These are phyloP conservation scores for Candida mattraensis DNA, from an alignment of 805 yeast species.

Conservation along the genomic window DNA sequence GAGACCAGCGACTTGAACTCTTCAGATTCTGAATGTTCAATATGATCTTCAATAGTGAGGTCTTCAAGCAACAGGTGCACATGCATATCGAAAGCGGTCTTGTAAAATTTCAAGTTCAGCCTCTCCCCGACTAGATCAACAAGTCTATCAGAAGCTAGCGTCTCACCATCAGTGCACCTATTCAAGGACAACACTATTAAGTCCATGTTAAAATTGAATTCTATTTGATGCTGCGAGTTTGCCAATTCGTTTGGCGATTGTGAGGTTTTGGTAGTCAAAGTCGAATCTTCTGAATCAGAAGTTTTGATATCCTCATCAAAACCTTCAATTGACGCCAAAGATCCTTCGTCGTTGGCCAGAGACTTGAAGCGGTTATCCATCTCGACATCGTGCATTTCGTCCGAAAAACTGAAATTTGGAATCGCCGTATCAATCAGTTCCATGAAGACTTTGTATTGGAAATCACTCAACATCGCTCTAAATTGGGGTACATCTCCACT, in stretches of 20 bases:
- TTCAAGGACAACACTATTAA: slow-evolving; percentile 58
- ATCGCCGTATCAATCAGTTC: slow-evolving; percentile 66
- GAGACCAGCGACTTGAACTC: slow-evolving; percentile 72
- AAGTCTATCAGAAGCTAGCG: slow-evolving; percentile 63
- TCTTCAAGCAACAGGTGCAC: slow-evolving; percentile 65
- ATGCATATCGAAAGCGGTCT: slow-evolving; percentile 59
- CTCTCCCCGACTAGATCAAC: slow-evolving; percentile 72
- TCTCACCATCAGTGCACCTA: slow-evolving; percentile 63
- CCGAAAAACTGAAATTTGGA: slow-evolving; percentile 47
- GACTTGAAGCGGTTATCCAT: slow-evolving; percentile 18
- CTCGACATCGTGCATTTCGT: slow-evolving; percentile 10
- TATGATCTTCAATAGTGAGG: slow-evolving; percentile 70
- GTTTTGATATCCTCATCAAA: slow-evolving; percentile 16
- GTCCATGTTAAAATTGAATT: slow-evolving; percentile 69
- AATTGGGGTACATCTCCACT: slow-evolving; percentile 78
- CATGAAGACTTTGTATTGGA: slow-evolving; percentile 88
- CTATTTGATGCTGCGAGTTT: slow-evolving; percentile 61
- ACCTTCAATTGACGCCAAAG: slow-evolving; percentile 13
- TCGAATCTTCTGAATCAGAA: slow-evolving; percentile 15
- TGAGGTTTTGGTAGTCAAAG: slow-evolving; percentile 7
- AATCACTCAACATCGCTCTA: slow-evolving; percentile 74
- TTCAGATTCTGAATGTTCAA: slow-evolving; percentile 58
- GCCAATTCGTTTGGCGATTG: slow-evolving; percentile 6
- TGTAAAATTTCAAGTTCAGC: slow-evolving; percentile 58
- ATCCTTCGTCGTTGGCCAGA: slow-evolving; percentile 25